Base-by-base conservation (phyloP, 805 yeast species). In the Saturnispora silvae region DNA sequence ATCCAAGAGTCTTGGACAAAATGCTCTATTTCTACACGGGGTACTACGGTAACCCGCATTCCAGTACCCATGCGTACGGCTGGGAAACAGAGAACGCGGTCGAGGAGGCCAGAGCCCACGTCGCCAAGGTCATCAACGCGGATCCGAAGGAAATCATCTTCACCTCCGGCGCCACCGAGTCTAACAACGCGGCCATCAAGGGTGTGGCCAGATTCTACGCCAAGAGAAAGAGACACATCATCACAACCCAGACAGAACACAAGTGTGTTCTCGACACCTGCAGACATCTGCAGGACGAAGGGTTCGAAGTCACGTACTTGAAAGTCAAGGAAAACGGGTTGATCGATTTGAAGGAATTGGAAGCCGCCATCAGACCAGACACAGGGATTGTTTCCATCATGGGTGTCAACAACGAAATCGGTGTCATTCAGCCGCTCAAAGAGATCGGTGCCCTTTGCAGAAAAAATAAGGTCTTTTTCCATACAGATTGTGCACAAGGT, bases 391-490 rank as follows among this genome's bases (percentile, higher is more conserved):
- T 92, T 14, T 83, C 95, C 13, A 69, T 89, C 29, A 92, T 92
- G 98, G 89, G 95, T 20, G 98, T 92, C 33, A 92, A 92, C 65
- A 92, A 92, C 61, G 98, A 92, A 67, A 92, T 92, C 51, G 98
- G 98, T 40, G 97, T 92, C 30, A 75, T 86, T 53, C 98, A 92
- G 67, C 97, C 97, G 9, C 65, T 92, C 40, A 92, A 84, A 52
- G 95, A 86, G 59, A 92, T 92, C 51, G 98, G 98, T 33, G 62
- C 67, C 39, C 67, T 92, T 40, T 92, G 98, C 63, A 72, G 87
- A 46, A 72, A 76, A 49, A 68, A 84, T 57, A 92, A 92, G 65
- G 81, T 92, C 28, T 92, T 87, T 54, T 92, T 92, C 79, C 98
- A 92, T 64, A 80, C 97, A 9, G 98, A 92, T 57, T 94, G 82